Conservation (phyloP, 345 rosid species). For the Bruguiera sexangula region DNA sequence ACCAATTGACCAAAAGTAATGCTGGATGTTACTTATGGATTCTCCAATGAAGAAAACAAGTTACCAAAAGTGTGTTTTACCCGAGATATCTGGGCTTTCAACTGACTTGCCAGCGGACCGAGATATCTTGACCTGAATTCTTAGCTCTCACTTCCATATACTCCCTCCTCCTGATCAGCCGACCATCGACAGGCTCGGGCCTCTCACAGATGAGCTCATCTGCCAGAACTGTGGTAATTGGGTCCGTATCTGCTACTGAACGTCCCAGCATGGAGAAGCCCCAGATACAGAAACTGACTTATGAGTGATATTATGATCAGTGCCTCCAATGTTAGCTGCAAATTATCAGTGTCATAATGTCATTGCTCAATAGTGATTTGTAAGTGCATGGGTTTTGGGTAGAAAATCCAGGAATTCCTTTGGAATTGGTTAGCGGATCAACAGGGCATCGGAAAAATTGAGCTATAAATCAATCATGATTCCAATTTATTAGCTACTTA, state of each 20-base stretch:
- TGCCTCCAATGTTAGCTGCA: constrained; percentile 42
- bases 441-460: not conserved
- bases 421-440: too few relatives aligned
- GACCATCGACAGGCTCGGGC: too few relatives aligned
- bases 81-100: too few relatives aligned
- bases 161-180: too few relatives aligned
- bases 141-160: too few relatives aligned
- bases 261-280: constrained; percentile 25
- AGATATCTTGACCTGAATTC: too few relatives aligned
- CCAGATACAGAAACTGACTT: constrained; percentile 30
- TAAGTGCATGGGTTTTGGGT: not conserved
- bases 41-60: too few relatives aligned
- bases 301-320: constrained; percentile 20
- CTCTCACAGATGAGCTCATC: too few relatives aligned
- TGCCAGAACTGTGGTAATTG: constrained; percentile 11
- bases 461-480: not conserved
- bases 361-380: not conserved
- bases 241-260: constrained; percentile 13
- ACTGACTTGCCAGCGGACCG: too few relatives aligned
- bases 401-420: not conserved
- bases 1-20: too few relatives aligned
- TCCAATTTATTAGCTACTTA: constrained; percentile 7
- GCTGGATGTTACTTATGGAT: too few relatives aligned
- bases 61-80: too few relatives aligned
- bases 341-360: not conserved